Evolutionary conservation across 129 eudicot species (phyloP), one percentile per base, ranked within the genome.

Genomic region (Pittosporum tobira): DNA sequence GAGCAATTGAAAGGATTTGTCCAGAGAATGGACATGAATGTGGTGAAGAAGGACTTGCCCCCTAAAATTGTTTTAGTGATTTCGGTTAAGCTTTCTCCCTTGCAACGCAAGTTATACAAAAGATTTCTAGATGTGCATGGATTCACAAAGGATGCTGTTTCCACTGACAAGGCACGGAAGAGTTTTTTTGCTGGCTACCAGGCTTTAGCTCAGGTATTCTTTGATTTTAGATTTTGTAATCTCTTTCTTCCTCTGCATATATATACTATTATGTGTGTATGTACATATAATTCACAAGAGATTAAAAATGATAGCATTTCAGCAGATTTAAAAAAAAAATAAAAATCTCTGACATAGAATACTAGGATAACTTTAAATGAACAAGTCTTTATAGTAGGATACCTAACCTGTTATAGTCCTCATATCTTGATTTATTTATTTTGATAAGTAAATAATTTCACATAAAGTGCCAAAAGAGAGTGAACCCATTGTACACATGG

Each of bases 11-110:
- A 86, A 69, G 98, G 98, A 45, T 86, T 91, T 77, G 99, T 91
- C 23, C 99, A 86, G 61, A 75, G 99, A 61, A 87, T 86, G 99
- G 98, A 91, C 76, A 91, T 85, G 99, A 87, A 69, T 52, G 99
- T 86, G 63, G 95, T 81, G 49, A 87, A 91, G 74, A 87, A 91
- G 64, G 99, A 91, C 70, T 75, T 86, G 69, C 96, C 99, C 14
- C 87, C 90, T 0, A 91, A 91, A 86, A 83, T 94, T 65, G 99
- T 86, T 65, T 86, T 86, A 63, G 99, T 91, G 44, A 75, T 91
- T 57, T 74, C 96, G 57, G 99, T 91, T 45, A 91, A 91, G 79
- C 88, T 86, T 66, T 91, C 99, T 62, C 70, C 85, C 8, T 60
- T 91, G 63, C 96, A 86, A 64, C 79, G 85, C 44, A 80, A 74